These are phyloP conservation scores for Neurospora terricola DNA, from an alignment of 495 filamentous ascomycete genomes.

Conservation along the genomic window DNA sequence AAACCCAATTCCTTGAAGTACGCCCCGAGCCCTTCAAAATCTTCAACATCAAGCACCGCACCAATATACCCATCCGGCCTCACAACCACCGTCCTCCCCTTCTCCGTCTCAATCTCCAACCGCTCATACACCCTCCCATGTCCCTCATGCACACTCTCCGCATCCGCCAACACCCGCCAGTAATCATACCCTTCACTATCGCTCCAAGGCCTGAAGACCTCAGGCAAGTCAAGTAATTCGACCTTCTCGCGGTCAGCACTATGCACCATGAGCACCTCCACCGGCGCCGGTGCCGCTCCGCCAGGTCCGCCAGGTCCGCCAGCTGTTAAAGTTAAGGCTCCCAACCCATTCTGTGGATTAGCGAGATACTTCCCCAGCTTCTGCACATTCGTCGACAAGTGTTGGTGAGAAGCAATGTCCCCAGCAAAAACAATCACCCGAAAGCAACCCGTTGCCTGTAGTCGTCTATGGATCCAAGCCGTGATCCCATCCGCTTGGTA, in stretches of 20 bases:
- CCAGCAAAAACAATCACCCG: slow-evolving; percentile 11
- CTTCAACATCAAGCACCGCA: slow-evolving; percentile 38
- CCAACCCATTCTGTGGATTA: not conserved
- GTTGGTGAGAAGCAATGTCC: not conserved
- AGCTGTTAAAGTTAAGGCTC: not conserved
- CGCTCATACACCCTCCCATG: slow-evolving; percentile 51
- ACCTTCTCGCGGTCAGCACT: slow-evolving; percentile 34
- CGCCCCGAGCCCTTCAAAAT: slow-evolving; percentile 3
- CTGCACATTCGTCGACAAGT: not conserved
- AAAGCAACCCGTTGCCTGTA: slow-evolving; percentile 9
- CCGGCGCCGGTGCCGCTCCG: not conserved
- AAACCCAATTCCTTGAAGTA: slow-evolving; percentile 13
- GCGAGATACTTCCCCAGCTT: slow-evolving; percentile 1
- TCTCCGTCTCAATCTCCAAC: slow-evolving; percentile 46
- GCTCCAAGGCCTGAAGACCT: slow-evolving; percentile 44
- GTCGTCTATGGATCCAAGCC: not conserved
- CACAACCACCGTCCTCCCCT: slow-evolving; percentile 45
- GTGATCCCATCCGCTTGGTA: slow-evolving; percentile 8
- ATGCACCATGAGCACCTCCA: slow-evolving; percentile 51
- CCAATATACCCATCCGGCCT: slow-evolving; percentile 57
- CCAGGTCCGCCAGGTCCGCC: too few relatives aligned
- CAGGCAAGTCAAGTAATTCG: slow-evolving; percentile 45
- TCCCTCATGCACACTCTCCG: slow-evolving; percentile 44
- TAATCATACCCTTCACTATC: slow-evolving; percentile 52
- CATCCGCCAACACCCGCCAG: slow-evolving; percentile 53